Base-by-base conservation (phyloP, 768 basidiomycete species). In the Agrocybe pediades region DNA sequence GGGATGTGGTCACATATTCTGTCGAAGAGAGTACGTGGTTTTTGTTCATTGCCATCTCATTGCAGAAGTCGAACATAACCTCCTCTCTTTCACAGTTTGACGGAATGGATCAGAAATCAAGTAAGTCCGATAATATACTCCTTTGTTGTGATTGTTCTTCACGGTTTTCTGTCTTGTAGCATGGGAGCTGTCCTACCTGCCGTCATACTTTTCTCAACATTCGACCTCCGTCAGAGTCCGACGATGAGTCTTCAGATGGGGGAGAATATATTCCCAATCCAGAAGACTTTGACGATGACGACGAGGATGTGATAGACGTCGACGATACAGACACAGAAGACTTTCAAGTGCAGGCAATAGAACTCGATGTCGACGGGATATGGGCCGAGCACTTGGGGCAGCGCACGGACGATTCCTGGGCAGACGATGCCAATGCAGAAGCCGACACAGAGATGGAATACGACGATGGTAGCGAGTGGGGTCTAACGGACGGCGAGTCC, bases 171-270 rank as follows among this genome's bases (percentile, higher is more conserved):
- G 29, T 24, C 19, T 51, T 64, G 3, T 55, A 87, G 85, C 87
- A 88, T 59, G 87, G 87, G 13, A 87, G 74, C 59, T 90, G 88
- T 58, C 87, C 87, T 15, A 80, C 85, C 3, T 90, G 87, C 64
- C 73, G 87, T 25, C 71, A 82, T 53, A 65, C 71, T 6, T 88
- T 88, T 67, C 68, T 85, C 33, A 78, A 83, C 47, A 75, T 86
- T 33, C 69, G 65, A 3, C 77, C 78, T 1, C 71, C 72, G 1
- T 72, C 77, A 1, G 80, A 83, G 27, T 78, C 79, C 9, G 86
- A 86, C 59, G 76, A 80, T 63, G 87, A 86, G 62, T 86, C 82
- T 3, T 84, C 81, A 13, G 86, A 87, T 63, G 86, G 80, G 16
- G 83, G 80, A 9, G 86, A 88, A 67, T 88, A 87, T 59, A 65